Conservation (phyloP, 2,329 filamentous ascomycete genomes). For the Grosmannia clavigera region DNA sequence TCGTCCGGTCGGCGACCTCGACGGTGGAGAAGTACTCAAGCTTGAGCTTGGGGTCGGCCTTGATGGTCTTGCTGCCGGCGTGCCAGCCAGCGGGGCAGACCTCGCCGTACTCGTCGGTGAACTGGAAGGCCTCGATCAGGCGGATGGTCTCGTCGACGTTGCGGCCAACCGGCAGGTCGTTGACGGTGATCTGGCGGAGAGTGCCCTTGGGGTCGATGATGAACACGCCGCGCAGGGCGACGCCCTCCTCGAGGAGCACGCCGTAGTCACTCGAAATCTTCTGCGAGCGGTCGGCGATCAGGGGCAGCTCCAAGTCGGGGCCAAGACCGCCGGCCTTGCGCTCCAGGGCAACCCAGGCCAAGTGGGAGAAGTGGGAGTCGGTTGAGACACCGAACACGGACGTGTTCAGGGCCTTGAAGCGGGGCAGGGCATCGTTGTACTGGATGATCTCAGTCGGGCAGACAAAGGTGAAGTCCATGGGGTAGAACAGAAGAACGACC, state of each 20-base stretch:
- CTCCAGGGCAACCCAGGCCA: constrained; percentile 45
- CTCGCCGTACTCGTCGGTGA: constrained; percentile 74
- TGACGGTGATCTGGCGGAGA: constrained; percentile 51
- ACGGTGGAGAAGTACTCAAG: constrained; percentile 32
- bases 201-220: constrained; percentile 52
- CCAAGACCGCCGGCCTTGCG: constrained; percentile 51
- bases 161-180: constrained; percentile 52
- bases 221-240: constrained; percentile 51
- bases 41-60: constrained; percentile 38
- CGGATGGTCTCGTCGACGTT: constrained; percentile 52
- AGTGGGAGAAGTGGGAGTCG: constrained; percentile 44
- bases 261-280: constrained; percentile 49
- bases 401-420: constrained; percentile 47
- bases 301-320: constrained; percentile 44
- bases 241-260: constrained; percentile 51
- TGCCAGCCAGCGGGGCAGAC: constrained; percentile 47
- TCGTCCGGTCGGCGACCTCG: constrained; percentile 23
- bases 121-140: constrained; percentile 64
- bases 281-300: constrained; percentile 50
- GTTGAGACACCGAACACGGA: constrained; percentile 48
- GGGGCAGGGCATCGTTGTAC: constrained; percentile 47
- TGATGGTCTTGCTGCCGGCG: constrained; percentile 33
- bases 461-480: constrained; percentile 57
- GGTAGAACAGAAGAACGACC: constrained; percentile 55
- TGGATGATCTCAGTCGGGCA: constrained; percentile 55